phyloP scores from a whole-genome alignment of 352 stramenopile species.

The Phytophthora crassamura region DNA sequence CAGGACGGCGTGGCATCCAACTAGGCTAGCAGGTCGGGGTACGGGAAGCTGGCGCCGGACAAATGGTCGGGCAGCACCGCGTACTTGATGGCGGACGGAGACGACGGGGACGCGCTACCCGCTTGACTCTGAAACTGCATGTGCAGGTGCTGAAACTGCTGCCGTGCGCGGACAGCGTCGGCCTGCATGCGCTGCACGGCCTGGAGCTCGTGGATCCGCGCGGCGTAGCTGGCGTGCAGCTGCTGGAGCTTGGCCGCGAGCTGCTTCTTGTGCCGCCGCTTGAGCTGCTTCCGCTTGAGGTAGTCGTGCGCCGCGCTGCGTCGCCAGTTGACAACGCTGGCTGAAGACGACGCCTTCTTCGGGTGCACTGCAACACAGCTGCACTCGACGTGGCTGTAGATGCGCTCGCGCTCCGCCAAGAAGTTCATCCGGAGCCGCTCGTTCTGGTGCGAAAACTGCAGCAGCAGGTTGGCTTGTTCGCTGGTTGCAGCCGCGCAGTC shows the following conservation, averaged over 20 bases:
- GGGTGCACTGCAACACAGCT: conserved; percentile 28
- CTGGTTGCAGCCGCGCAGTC: conserved; percentile 18
- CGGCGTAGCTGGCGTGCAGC: conserved; percentile 49
- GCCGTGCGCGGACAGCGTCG: conserved; percentile 49
- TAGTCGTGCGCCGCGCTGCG: conserved; percentile 58
- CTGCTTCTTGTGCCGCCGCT: conserved; percentile 75
- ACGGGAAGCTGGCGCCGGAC: conserved; percentile 22
- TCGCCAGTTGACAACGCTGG: conserved; percentile 53
- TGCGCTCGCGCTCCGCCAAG: conserved; percentile 46
- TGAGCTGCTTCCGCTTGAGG: conserved; percentile 72
- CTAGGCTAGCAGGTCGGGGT: conserved; percentile 36
- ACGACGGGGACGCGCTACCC: conserved; percentile 1
- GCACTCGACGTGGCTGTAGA: conserved; percentile 59
- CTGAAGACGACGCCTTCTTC: conserved; percentile 35
- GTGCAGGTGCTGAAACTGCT: conserved; percentile 51
- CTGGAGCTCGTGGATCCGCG: conserved; percentile 50
- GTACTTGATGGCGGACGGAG: conserved; percentile 21
- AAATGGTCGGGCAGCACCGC: conserved; percentile 30
- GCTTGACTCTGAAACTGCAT: conserved; percentile 22
- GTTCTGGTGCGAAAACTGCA: conserved; percentile 61
- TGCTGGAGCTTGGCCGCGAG: conserved; percentile 58
- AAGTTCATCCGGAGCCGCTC: conserved; percentile 61
- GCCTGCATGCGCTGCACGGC: conserved; percentile 62
- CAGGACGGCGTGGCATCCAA: no score
- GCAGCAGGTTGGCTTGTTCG: conserved; percentile 48